phyloP scores from a whole-genome alignment of 805 yeast species.

The Kluyveromyces siamensis region DNA sequence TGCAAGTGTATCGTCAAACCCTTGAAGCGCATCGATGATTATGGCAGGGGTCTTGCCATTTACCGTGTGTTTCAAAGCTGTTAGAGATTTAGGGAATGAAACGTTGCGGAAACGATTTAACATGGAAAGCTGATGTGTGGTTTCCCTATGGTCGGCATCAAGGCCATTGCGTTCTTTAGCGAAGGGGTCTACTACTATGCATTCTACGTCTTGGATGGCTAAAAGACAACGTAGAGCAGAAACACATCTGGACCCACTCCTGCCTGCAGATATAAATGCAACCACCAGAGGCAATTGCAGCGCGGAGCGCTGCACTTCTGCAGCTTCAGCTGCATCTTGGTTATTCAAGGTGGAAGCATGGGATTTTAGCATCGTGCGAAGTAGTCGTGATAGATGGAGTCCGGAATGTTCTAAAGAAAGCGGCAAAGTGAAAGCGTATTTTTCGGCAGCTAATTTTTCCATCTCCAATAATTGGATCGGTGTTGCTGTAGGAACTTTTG shows the following conservation, averaged over 20 bases:
- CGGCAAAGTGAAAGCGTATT: constrained; percentile 39
- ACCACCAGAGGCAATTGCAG: neutral
- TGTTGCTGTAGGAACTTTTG: constrained; percentile 48
- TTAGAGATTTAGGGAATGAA: constrained; percentile 18
- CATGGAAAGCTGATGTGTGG: constrained; percentile 42
- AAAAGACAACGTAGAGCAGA: constrained; percentile 1
- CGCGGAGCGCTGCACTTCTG: too few relatives aligned
- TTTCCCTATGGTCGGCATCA: constrained; percentile 12
- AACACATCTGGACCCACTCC: constrained; percentile 1
- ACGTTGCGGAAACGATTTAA: constrained; percentile 32
- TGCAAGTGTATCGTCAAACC: constrained; percentile 60
- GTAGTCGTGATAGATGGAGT: constrained; percentile 42
- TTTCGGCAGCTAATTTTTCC: constrained; percentile 49
- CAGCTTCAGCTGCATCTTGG: neutral
- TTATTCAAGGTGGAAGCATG: neutral
- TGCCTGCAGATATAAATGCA: constrained; percentile 2
- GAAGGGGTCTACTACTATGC: constrained; percentile 2
- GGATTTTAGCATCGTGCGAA: neutral
- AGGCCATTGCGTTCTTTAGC: neutral
- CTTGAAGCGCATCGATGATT: constrained; percentile 77
- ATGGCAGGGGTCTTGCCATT: constrained; percentile 57
- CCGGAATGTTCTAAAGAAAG: constrained; percentile 59
- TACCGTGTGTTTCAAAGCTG: constrained; percentile 28
- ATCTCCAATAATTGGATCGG: constrained; percentile 75
- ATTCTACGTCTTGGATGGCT: neutral